Percentiles rank a stretch among this genome's conserved stretches.
Evolutionary conservation across 345 rosid genomes (phyloP).

Genomic region (Lepidium africanum): DNA sequence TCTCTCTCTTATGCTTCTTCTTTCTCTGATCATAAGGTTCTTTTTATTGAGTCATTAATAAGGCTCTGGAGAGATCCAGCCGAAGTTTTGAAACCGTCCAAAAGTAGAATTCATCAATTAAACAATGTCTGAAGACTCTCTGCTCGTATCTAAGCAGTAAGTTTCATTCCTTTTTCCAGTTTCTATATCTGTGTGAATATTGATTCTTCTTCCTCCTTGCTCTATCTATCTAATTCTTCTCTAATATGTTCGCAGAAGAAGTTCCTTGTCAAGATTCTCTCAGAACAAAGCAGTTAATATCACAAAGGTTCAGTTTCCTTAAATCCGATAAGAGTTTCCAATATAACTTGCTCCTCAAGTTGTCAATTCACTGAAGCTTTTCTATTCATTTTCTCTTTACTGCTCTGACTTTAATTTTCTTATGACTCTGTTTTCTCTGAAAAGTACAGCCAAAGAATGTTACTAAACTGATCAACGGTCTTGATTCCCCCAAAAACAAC

Average conservation of each 20-base stretch:
- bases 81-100: slow-evolving; percentile 12
- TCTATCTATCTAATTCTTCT: background rate
- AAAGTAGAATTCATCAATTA: slow-evolving; percentile 1
- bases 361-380: background rate
- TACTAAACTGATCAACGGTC: background rate
- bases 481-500: slow-evolving; percentile 13
- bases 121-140: slow-evolving; percentile 22
- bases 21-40: slow-evolving; percentile 2
- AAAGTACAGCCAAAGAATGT: slow-evolving; percentile 10
- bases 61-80: slow-evolving; percentile 4
- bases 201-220: background rate
- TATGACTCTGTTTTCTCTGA: slow-evolving; percentile 7
- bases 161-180: background rate
- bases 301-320: slow-evolving; percentile 13
- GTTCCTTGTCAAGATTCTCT: slow-evolving; percentile 19
- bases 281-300: background rate
- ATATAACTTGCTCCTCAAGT: slow-evolving; percentile 17
- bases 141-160: slow-evolving; percentile 23
- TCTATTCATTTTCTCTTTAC: background rate
- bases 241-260: slow-evolving; percentile 12
- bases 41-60: slow-evolving; percentile 6
- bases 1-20: background rate
- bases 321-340: background rate
- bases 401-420: slow-evolving; percentile 1
- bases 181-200: background rate